These are phyloP conservation scores for Suillus hirtellus DNA, from an alignment of 768 basidiomycete species.

Conservation along the genomic window DNA sequence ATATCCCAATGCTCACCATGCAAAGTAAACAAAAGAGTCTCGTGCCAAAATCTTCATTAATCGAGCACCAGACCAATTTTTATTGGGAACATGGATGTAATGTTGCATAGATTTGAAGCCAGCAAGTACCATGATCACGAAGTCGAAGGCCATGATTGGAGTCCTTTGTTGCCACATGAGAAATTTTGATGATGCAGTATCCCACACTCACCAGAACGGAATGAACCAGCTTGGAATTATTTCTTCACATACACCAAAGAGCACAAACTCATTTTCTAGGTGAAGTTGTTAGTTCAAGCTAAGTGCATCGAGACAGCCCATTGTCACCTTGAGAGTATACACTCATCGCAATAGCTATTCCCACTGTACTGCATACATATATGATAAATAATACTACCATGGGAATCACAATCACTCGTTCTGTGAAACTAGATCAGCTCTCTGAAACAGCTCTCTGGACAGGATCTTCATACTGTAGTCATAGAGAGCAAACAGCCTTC, in stretches of 20 bases:
- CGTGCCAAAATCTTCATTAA: conserved; percentile 7
- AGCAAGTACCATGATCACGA: conserved; percentile 2
- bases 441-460: neutral
- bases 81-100: conserved; percentile 9
- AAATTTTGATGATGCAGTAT: neutral
- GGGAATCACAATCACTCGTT: conserved; percentile 2
- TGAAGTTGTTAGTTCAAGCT: neutral
- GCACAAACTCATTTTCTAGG: neutral
- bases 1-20: neutral
- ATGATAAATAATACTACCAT: neutral
- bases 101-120: conserved; percentile 11
- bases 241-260: neutral
- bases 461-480: conserved; percentile 1
- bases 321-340: neutral
- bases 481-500: conserved; percentile 9
- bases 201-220: conserved; percentile 6
- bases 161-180: neutral
- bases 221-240: conserved; percentile 5
- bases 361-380: neutral
- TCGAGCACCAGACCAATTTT: conserved; percentile 9
- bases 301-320: neutral
- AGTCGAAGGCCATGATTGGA: conserved; percentile 10
- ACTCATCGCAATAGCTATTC: conserved; percentile 5
- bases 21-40: conserved; percentile 12
- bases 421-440: neutral